Conservation (phyloP, 2,329 filamentous ascomycete species). For the Exophiala calicioides region DNA sequence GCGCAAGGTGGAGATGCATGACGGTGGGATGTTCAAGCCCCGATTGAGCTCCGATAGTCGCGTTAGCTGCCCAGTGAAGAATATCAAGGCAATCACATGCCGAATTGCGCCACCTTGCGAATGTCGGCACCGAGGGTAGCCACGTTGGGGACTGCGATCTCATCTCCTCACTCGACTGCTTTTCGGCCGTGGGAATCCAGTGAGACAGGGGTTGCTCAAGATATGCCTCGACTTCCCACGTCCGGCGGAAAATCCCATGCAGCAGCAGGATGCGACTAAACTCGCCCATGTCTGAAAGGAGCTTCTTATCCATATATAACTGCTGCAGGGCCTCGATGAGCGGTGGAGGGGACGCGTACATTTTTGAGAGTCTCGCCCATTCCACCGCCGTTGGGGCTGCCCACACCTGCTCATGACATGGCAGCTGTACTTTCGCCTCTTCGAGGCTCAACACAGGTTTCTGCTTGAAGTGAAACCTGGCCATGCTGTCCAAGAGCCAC, state of each 20-base stretch:
- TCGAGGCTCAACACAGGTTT: conserved; percentile 40
- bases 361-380: conserved; percentile 38
- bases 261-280: conserved; percentile 53
- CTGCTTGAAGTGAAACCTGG: conserved; percentile 42
- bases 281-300: conserved; percentile 48
- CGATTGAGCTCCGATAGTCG: conserved; percentile 47
- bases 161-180: conserved; percentile 39
- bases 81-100: conserved; percentile 53
- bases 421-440: conserved; percentile 41
- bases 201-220: conserved; percentile 47
- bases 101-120: conserved; percentile 47
- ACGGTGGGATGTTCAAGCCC: conserved; percentile 58
- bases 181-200: conserved; percentile 46
- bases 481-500: conserved; percentile 48
- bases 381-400: conserved; percentile 36
- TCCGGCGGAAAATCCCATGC: conserved; percentile 52
- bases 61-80: conserved; percentile 61
- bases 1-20: conserved; percentile 56
- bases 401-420: conserved; percentile 46
- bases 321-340: conserved; percentile 41
- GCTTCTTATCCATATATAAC: conserved; percentile 52
- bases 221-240: conserved; percentile 50
- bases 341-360: conserved; percentile 19
- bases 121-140: conserved; percentile 49
- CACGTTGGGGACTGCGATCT: conserved; percentile 40